Evolutionary conservation across 2,329 filamentous ascomycete genomes (phyloP).

Genomic region (Tolypocladium cylindrosporum): DNA sequence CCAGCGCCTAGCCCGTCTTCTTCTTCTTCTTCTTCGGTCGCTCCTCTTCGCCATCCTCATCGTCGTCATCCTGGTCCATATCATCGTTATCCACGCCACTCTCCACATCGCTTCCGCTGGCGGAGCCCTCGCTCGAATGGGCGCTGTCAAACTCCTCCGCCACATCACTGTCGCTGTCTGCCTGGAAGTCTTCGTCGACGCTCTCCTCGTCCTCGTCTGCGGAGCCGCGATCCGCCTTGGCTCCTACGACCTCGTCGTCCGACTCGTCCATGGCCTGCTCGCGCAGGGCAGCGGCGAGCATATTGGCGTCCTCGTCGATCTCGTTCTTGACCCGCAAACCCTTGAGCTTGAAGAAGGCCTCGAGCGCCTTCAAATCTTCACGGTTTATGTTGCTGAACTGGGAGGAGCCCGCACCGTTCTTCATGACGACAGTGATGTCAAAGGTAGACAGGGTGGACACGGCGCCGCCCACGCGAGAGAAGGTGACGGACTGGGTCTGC

Average conservation of each 20-base stretch:
- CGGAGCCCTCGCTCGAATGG: constrained; percentile 75
- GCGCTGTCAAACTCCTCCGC: constrained; percentile 92
- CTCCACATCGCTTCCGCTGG: constrained; percentile 48
- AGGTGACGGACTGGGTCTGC: constrained; percentile 81
- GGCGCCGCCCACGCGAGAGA: constrained; percentile 90
- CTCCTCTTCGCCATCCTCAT: constrained; percentile 30
- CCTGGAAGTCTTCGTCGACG: constrained; percentile 90
- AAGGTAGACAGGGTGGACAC: constrained; percentile 92
- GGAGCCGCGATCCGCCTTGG: constrained; percentile 68
- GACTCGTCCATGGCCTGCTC: constrained; percentile 76
- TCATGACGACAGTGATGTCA: constrained; percentile 89
- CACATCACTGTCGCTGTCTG: constrained; percentile 86
- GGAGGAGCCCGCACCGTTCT: constrained; percentile 75
- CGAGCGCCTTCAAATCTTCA: constrained; percentile 93
- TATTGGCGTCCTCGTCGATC: constrained; percentile 84
- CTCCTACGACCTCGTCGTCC: constrained; percentile 69
- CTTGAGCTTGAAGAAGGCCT: constrained; percentile 95
- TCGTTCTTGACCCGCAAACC: constrained; percentile 95
- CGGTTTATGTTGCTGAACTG: constrained; percentile 99
- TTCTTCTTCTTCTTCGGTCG: constrained; percentile 43
- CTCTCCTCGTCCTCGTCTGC: constrained; percentile 95
- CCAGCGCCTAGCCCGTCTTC: constrained; percentile 21
- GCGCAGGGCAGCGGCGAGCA: constrained; percentile 70
- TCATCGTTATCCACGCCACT: constrained; percentile 38
- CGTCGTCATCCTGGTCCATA: constrained; percentile 29